Conservation (phyloP, 2,329 filamentous ascomycete species). For the Parasarocladium wereldwijsianum region DNA sequence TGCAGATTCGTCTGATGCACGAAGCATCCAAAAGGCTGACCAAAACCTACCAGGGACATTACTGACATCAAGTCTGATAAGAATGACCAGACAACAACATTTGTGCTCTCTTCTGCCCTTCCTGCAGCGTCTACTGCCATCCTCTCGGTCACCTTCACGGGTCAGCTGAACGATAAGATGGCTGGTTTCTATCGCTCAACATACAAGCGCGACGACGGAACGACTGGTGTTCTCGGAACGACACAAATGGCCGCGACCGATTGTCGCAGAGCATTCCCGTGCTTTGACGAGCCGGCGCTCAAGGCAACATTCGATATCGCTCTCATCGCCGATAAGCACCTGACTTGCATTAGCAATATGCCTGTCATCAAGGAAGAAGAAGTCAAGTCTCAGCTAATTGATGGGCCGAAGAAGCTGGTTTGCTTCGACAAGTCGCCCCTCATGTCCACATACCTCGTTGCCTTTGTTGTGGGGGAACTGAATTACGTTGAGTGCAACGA, state of each 20-base stretch:
- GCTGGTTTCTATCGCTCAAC: slow-evolving; percentile 94
- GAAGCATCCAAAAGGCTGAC: slow-evolving; percentile 6
- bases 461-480: slow-evolving; percentile 87
- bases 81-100: slow-evolving; percentile 65
- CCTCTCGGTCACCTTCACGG: slow-evolving; percentile 49
- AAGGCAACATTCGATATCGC: slow-evolving; percentile 91
- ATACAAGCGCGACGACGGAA: slow-evolving; percentile 71
- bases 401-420: slow-evolving; percentile 52
- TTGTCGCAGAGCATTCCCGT: slow-evolving; percentile 82
- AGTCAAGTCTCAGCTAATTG: slow-evolving; percentile 47
- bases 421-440: slow-evolving; percentile 83
- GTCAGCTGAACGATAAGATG: slow-evolving; percentile 84
- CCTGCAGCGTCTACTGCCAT: slow-evolving; percentile 60
- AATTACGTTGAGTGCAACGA: slow-evolving; percentile 85
- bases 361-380: slow-evolving; percentile 71
- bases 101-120: slow-evolving; percentile 62
- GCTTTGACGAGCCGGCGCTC: slow-evolving; percentile 88
- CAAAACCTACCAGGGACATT: slow-evolving; percentile 7
- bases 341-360: slow-evolving; percentile 96
- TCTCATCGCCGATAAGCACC: slow-evolving; percentile 73
- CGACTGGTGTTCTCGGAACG: slow-evolving; percentile 69
- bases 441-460: slow-evolving; percentile 93
- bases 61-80: slow-evolving; percentile 58
- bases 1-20: slow-evolving; percentile 7
- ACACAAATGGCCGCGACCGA: slow-evolving; percentile 97